Evolutionary conservation across 805 yeast genomes (phyloP), one percentile per base, ranked within the genome.

Genomic region (Cyberlindnera misumaiensis): DNA sequence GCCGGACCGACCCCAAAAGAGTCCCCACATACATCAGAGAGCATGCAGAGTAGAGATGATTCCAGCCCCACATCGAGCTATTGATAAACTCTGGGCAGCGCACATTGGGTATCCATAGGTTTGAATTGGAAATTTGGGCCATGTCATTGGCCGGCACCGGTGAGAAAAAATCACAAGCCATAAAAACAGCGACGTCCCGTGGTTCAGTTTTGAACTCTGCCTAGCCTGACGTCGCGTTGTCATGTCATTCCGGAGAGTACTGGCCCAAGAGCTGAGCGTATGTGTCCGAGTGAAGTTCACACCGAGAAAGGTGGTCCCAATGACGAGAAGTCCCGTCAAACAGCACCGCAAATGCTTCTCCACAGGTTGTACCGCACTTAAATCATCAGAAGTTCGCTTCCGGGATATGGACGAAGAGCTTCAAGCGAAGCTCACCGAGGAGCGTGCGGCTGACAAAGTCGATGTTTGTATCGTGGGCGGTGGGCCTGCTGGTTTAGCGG

Each of bases 391-490:
- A 33, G 38, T 52, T 2, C 50, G 56, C 11, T 55, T 50, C 32
- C 53, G 55, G 9, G 45, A 51, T 11, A 35, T 64, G 26, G 56
- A 61, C 35, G 53, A 52, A n/a, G 83, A 76, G 14, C 66, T 68
- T 33, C 64, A 64, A 46, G 74, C 63, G 27, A 40, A 63, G 4
- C 60, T 81, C 12, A 65, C 65, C 1, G 81, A 76, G 44, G 85
- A 80, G 45, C 68, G 97, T 40, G 95, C 84, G 5, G 74, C 70
- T 11, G 98, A 93, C 55, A 74, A 76, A 25, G 96, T 86, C 11
- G 98, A 93, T 59, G 95, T 93, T 16, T 84, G 95, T 53, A 87
- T 93, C 36, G 95, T 93, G 2, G 98, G 98, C 31, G 97, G 95
- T 27, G 98, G 98, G 0, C 97, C 97, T 6, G 94, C 97, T 2